A percentile compares a stretch with the other conserved stretches of the same genome.
phyloP scores from a whole-genome alignment of 306 rosid species.

The Albizia julibrissin region DNA sequence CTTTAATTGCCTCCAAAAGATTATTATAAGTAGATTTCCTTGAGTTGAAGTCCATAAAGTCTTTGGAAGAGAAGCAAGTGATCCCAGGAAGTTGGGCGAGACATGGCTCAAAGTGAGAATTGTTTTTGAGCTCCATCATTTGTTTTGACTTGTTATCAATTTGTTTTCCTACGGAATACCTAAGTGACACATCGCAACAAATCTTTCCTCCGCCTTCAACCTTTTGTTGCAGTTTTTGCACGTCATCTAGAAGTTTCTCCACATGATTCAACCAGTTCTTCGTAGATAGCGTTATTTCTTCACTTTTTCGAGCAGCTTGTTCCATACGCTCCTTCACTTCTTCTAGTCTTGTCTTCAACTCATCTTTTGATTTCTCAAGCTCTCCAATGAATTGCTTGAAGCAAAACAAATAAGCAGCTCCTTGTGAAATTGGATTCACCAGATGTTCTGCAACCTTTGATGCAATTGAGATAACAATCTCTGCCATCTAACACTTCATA shows the following conservation, averaged over 20 bases:
- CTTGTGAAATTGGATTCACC: background rate
- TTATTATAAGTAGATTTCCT: background rate
- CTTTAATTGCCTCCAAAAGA: background rate
- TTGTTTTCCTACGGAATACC: background rate
- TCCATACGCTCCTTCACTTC: background rate
- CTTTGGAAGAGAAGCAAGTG: background rate
- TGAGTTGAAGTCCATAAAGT: background rate
- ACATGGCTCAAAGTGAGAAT: background rate
- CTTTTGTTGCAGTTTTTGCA: background rate
- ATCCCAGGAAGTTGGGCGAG: background rate
- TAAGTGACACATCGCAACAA: background rate
- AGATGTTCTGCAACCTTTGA: background rate
- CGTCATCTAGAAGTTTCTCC: background rate
- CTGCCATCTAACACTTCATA: background rate
- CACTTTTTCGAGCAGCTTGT: background rate
- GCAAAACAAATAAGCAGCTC: background rate
- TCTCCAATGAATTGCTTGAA: background rate
- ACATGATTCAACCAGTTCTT: background rate
- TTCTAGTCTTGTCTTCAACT: background rate
- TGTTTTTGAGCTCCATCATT: background rate
- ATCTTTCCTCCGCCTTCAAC: background rate
- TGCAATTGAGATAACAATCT: background rate
- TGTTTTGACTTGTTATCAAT: background rate
- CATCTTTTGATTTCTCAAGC: background rate
- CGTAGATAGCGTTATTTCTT: background rate